Evolutionary conservation across 2,329 filamentous ascomycete genomes (phyloP).

Genomic region (Pseudonectria foliicola): DNA sequence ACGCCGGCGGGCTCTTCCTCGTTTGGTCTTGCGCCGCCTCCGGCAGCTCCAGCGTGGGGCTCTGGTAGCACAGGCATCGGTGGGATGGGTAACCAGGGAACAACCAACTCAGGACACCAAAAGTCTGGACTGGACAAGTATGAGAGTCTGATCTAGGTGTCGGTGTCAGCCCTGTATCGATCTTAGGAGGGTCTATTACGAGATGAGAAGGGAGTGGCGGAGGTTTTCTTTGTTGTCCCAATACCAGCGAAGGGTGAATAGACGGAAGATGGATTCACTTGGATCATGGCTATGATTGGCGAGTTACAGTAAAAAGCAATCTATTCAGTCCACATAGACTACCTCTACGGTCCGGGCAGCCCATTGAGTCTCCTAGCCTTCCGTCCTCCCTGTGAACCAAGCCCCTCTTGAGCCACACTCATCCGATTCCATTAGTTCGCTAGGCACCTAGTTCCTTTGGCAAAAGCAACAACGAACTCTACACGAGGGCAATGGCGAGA

Average conservation of each 20-base stretch:
- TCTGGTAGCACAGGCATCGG: conserved; percentile 13
- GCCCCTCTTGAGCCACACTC: too few species aligned
- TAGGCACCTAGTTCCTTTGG: too few species aligned
- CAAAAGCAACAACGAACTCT: too few species aligned
- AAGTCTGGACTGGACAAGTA: conserved; percentile 60
- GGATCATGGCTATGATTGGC: too few species aligned
- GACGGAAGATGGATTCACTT: too few species aligned
- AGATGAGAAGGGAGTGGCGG: neutral
- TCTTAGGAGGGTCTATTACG: neutral
- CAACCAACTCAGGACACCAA: conserved; percentile 21
- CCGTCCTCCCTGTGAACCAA: too few species aligned
- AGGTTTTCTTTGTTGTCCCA: neutral
- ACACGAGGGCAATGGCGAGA: too few species aligned
- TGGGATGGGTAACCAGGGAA: conserved; percentile 19
- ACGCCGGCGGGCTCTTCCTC: conserved; percentile 25
- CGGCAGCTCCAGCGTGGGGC: conserved; percentile 25
- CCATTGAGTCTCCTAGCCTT: too few species aligned
- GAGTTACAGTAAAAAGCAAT: too few species aligned
- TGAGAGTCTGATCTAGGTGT: conserved; percentile 52
- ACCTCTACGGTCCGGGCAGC: too few species aligned
- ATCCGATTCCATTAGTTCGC: too few species aligned
- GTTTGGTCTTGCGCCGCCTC: conserved; percentile 43
- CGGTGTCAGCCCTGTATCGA: conserved; percentile 4
- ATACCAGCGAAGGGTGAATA: neutral
- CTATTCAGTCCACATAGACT: too few species aligned